These are phyloP conservation scores for Cornus suecica DNA, from an alignment of 148 eudicot genomes.

Conservation along the genomic window DNA sequence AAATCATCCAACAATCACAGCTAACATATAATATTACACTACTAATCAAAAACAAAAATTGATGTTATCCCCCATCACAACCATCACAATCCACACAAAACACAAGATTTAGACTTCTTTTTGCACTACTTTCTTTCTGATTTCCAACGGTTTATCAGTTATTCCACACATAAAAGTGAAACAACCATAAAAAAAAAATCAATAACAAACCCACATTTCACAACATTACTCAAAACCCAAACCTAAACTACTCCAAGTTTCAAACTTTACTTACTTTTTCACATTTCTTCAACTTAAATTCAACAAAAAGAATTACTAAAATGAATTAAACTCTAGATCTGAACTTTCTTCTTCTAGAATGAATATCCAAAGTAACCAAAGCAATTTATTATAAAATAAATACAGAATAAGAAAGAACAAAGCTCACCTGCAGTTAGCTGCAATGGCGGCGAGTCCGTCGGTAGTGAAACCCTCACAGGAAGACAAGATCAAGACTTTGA, in stretches of 20 bases:
- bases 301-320: background rate
- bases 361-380: background rate
- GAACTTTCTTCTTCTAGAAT: constrained; percentile 7
- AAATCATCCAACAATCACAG: background rate
- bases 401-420: background rate
- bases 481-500: constrained; percentile 50
- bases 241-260: background rate
- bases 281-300: background rate
- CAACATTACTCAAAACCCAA: background rate
- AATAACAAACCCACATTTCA: background rate
- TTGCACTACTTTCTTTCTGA: background rate
- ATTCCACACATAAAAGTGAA: background rate
- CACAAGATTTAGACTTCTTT: background rate
- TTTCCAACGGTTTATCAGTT: background rate
- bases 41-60: too few species aligned
- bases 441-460: constrained; percentile 69
- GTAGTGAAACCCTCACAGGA: constrained; percentile 73
- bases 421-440: constrained; percentile 64
- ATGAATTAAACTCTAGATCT: background rate
- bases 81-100: background rate
- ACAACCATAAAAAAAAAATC: background rate
- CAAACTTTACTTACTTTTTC: background rate
- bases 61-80: too few species aligned
- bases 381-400: background rate
- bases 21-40: too few species aligned